Conservation (phyloP, 106 monocot genomes). For the Gastrodia elata region DNA sequence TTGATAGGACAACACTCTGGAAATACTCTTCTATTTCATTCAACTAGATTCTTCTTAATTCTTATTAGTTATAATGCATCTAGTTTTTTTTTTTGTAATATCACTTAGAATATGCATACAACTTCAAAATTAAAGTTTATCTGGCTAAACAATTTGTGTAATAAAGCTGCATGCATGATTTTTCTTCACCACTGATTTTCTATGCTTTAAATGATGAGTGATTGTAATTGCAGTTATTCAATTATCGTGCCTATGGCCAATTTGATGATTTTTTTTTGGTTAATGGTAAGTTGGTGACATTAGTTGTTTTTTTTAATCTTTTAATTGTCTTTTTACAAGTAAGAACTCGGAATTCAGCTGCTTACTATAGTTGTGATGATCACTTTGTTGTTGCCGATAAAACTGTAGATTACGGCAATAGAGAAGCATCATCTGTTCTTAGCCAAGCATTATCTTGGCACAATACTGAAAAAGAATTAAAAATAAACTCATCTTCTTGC, state of each 20-base stretch:
- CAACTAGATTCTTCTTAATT: too few relatives aligned
- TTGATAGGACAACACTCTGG: too few relatives aligned
- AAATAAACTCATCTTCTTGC: neutral
- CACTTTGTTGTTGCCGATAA: slow-evolving; percentile 22
- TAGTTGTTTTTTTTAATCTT: neutral
- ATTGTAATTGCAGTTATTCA: neutral
- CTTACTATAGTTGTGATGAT: slow-evolving; percentile 23
- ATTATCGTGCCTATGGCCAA: neutral
- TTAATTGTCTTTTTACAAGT: slow-evolving; percentile 12
- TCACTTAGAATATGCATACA: too few relatives aligned
- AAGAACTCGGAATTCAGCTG: slow-evolving; percentile 12
- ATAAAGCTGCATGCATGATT: neutral
- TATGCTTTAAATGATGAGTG: neutral
- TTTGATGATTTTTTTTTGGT: neutral
- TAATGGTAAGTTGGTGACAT: neutral
- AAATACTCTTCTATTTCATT: too few relatives aligned
- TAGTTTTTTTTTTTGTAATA: too few relatives aligned
- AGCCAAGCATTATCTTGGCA: neutral
- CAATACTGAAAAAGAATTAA: neutral
- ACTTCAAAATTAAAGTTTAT: too few relatives aligned
- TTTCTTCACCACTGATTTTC: neutral
- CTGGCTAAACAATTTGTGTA: neutral
- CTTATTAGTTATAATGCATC: too few relatives aligned
- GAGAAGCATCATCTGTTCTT: neutral
- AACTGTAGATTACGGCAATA: slow-evolving; percentile 15